These are phyloP conservation scores for Cyberlindnera misumaiensis DNA, from an alignment of 805 yeast genomes.

Conservation along the genomic window DNA sequence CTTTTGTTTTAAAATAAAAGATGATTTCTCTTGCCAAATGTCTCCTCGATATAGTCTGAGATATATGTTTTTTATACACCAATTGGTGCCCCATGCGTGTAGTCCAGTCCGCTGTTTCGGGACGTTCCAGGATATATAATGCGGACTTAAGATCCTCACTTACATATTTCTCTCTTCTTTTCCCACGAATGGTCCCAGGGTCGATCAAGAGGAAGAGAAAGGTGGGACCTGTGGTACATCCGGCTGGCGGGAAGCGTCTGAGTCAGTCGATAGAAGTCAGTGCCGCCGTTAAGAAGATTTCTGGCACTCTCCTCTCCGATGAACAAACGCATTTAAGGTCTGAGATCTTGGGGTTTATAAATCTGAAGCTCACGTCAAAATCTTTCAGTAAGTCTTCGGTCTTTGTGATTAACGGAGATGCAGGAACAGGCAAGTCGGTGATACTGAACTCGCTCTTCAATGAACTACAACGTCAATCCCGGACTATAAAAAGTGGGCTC, in stretches of 20 bases:
- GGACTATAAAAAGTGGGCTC: conserved; percentile 13
- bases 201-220: background rate
- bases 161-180: background rate
- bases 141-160: conserved; percentile 1
- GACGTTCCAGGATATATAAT: background rate
- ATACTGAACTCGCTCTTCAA: conserved; percentile 36
- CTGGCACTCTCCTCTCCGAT: conserved; percentile 29
- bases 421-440: conserved; percentile 43
- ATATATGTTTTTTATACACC: no score
- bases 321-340: conserved; percentile 30
- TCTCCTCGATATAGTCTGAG: no score
- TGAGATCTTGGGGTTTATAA: conserved; percentile 26
- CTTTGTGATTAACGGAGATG: conserved; percentile 40
- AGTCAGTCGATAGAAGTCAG: background rate
- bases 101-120: no score
- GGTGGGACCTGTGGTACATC: conserved; percentile 1
- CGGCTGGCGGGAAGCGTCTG: background rate
- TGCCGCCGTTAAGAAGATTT: conserved; percentile 19
- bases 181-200: background rate
- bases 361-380: conserved; percentile 15
- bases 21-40: background rate
- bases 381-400: conserved; percentile 23
- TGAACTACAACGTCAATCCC: conserved; percentile 30
- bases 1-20: background rate
- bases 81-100: no score